These are phyloP conservation scores for Penicillium fuscoglaucum DNA, from an alignment of 2,329 filamentous ascomycete species.

Conservation along the genomic window DNA sequence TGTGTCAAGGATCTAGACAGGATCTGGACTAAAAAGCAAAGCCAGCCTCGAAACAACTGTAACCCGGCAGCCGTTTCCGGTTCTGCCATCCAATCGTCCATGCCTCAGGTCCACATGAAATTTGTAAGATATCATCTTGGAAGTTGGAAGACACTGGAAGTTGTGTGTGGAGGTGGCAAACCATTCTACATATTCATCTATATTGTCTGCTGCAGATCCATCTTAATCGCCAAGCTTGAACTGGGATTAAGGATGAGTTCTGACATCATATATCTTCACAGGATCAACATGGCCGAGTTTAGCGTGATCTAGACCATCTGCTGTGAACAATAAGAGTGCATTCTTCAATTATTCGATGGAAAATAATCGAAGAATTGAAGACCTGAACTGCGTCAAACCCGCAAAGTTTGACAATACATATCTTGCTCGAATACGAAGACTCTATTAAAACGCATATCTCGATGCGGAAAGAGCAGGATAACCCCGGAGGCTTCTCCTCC, in stretches of 20 bases:
- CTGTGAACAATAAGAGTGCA: neutral
- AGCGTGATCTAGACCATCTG: neutral
- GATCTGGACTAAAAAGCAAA: neutral
- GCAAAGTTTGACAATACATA: neutral
- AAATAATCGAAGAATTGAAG: neutral
- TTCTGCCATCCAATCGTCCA: neutral
- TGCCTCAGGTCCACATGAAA: neutral
- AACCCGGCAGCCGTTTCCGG: slow-evolving; percentile 12
- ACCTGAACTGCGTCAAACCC: neutral
- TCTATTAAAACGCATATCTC: neutral
- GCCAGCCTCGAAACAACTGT: neutral
- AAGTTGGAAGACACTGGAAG: neutral
- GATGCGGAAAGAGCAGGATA: neutral
- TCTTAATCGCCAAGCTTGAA: neutral
- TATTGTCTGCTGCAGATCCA: neutral
- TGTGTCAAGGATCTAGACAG: neutral
- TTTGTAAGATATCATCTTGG: neutral
- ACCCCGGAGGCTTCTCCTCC: neutral
- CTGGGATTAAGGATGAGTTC: neutral
- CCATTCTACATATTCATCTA: neutral
- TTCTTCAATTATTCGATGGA: neutral
- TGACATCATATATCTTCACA: neutral
- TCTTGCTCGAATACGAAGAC: neutral
- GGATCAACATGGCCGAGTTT: neutral
- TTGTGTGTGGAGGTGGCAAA: neutral